phyloP scores from a whole-genome alignment of 495 filamentous ascomycete genomes.

The Penicilliopsis zonata region DNA sequence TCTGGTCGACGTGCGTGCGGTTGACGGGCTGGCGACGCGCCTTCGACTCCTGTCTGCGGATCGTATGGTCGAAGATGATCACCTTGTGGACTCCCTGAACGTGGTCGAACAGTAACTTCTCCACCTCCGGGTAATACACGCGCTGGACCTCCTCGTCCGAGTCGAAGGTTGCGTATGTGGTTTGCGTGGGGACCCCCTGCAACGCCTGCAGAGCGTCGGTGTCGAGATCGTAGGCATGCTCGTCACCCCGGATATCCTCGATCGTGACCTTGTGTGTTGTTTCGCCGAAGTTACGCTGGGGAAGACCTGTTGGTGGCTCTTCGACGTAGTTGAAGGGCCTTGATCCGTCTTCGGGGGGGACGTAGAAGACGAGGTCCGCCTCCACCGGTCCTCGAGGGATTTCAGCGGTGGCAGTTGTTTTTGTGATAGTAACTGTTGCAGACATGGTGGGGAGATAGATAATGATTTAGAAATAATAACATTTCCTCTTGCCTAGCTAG shows the following conservation, averaged over 20 bases:
- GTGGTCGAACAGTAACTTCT: constrained; percentile 46
- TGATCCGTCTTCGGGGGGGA: constrained; percentile 48
- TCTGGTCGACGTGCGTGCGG: constrained; percentile 78
- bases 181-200: constrained; percentile 32
- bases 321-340: constrained; percentile 63
- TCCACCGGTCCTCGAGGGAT: constrained; percentile 58
- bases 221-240: constrained; percentile 54
- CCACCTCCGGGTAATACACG: constrained; percentile 77
- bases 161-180: constrained; percentile 44
- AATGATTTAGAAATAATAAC: neutral
- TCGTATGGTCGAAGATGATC: constrained; percentile 83
- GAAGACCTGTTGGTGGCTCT: constrained; percentile 42
- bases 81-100: constrained; percentile 51
- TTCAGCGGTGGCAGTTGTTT: constrained; percentile 7
- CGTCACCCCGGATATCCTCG: constrained; percentile 54
- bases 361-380: constrained; percentile 57
- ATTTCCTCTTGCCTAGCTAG: too few relatives aligned
- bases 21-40: constrained; percentile 53
- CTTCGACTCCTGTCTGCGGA: constrained; percentile 47
- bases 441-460: constrained; percentile 1
- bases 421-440: neutral
- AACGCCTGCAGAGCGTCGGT: constrained; percentile 57
- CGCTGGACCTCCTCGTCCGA: constrained; percentile 49
- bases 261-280: constrained; percentile 35
- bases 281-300: constrained; percentile 48